phyloP scores from a whole-genome alignment of 2,329 filamentous ascomycete species.

The Aspergillus sp. region DNA sequence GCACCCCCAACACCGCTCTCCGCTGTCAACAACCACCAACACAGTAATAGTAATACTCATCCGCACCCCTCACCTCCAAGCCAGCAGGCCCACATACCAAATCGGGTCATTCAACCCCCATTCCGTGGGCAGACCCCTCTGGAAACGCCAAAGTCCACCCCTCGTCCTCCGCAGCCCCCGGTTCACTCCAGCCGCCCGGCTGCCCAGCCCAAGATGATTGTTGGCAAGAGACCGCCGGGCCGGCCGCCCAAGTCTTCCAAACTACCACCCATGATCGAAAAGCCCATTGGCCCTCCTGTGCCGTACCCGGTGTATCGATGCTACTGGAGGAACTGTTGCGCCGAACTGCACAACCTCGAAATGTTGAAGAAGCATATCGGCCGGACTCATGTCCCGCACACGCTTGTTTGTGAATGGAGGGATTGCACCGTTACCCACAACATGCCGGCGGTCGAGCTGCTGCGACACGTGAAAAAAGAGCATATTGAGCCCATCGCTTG shows the following conservation, averaged over 20 bases:
- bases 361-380: slow-evolving; percentile 58
- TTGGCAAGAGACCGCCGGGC: slow-evolving; percentile 10
- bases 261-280: slow-evolving; percentile 18
- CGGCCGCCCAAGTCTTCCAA: slow-evolving; percentile 17
- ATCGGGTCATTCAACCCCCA: not conserved
- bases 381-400: slow-evolving; percentile 50
- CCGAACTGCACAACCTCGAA: slow-evolving; percentile 61
- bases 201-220: slow-evolving; percentile 10
- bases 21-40: not conserved
- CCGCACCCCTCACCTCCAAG: not conserved
- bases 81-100: not conserved
- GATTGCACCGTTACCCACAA: slow-evolving; percentile 17
- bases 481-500: slow-evolving; percentile 57
- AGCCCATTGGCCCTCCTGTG: slow-evolving; percentile 12
- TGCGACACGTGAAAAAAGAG: slow-evolving; percentile 49
- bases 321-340: slow-evolving; percentile 55
- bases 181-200: not conserved
- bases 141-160: not conserved
- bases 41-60: not conserved
- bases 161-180: not conserved
- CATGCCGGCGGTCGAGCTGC: slow-evolving; percentile 40
- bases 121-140: not conserved
- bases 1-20: not conserved
- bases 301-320: slow-evolving; percentile 52
- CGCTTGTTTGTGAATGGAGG: slow-evolving; percentile 27